Evolutionary conservation across 2,329 filamentous ascomycete species (phyloP), one percentile per base, ranked within the genome.

Genomic region (Fusarium coffeatum): DNA sequence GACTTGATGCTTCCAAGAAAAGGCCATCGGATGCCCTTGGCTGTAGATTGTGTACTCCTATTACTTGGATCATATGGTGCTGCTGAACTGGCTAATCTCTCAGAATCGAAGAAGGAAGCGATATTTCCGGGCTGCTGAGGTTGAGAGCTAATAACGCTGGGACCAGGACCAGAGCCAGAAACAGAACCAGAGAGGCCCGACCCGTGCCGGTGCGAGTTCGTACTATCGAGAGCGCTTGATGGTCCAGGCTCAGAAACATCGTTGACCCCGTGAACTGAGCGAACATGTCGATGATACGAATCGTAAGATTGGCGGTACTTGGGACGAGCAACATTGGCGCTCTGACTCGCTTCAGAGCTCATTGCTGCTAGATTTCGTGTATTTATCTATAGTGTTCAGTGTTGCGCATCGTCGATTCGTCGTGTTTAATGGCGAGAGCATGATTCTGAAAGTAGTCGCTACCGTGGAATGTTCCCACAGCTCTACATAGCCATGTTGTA

Each of bases 1-100:
- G 73, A 75, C 34, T 65, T 68, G 48, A 76, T 68, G 54, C 74
- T 76, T 43, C 74, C 74, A 0, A 76, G 69, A 55, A 76, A 76
- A 10, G 74, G 74, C 74, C 74, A 76, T 27, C 73, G 66, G 11
- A 73, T 60, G 6, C 60, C 60, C 22, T 48, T 59, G 7, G 45
- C 53, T 41, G 56, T 55, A 13, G 57, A 49, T 23, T 62, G 61
- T 16, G 64, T 55, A n/a, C 60, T 42, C 18, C 49, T 48, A 18
- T 60, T 62, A 2, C 54, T 61, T 13, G 63, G 59, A 25, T 67
- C 68, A 34, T 55, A 61, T 6, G 71, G 63, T n/a, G 69, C 70
- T 8, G 72, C 58, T 15, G 72, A 71, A 30, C 34, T 68, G 13
- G 73, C 73, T 46, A 75, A 55, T 47, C 76, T 53, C 55, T 76